phyloP scores from a whole-genome alignment of 108 stramenopile species.

The Stephanodiscus triporus region DNA sequence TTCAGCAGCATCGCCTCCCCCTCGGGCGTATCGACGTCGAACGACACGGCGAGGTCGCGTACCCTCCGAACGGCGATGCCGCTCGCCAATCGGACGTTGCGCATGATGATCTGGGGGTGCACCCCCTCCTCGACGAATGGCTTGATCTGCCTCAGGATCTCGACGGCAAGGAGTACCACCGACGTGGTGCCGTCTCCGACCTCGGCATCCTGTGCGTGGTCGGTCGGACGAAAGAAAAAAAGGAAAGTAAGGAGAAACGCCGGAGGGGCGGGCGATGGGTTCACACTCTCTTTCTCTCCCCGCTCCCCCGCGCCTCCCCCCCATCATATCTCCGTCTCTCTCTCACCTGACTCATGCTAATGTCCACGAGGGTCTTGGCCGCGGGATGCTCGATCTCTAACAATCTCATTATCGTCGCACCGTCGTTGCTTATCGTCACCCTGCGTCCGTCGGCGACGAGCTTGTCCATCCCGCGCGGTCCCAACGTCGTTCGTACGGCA shows the following conservation, averaged over 20 bases:
- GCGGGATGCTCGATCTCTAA: conserved; percentile 99
- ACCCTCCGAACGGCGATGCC: conserved; percentile 81
- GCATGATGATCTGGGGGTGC: conserved; percentile 93
- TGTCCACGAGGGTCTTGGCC: conserved; percentile 97
- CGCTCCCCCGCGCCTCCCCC: too few relatives aligned
- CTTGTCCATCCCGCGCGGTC: conserved; percentile 99
- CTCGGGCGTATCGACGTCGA: conserved; percentile 46
- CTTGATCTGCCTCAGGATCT: conserved; percentile 95
- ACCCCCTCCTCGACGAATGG: conserved; percentile 98
- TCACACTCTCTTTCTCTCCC: too few relatives aligned
- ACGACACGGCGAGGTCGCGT: conserved; percentile 69
- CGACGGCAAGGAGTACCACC: conserved; percentile 94
- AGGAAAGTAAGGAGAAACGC: too few relatives aligned
- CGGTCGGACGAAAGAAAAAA: neutral
- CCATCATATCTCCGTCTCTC: neutral
- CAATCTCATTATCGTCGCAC: conserved; percentile 97
- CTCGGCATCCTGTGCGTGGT: conserved; percentile 76
- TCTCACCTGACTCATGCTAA: conserved; percentile 90
- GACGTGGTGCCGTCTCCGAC: conserved; percentile 99
- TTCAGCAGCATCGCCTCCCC: conserved; percentile 91
- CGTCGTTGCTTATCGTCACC: conserved; percentile 98
- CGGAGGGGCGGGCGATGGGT: too few relatives aligned
- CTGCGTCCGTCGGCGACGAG: conserved; percentile 87
- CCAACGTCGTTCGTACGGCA: conserved; percentile 94
- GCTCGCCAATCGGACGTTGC: conserved; percentile 76